Conservation (phyloP, 164 flowering plant genomes). For the Vitis cinerea region DNA sequence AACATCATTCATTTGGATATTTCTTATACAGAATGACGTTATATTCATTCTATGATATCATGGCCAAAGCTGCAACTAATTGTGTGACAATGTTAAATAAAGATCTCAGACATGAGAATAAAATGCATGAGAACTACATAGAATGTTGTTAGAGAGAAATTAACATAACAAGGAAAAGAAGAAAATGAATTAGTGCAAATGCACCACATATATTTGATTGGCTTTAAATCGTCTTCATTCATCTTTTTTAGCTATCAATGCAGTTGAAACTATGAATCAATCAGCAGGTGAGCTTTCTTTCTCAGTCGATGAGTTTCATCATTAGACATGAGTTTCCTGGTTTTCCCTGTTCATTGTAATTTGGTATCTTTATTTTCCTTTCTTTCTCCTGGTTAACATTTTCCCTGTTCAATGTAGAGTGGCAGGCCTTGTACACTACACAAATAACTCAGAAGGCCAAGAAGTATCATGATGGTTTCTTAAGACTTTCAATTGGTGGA, state of each 20-base stretch:
- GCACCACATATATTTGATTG: neutral
- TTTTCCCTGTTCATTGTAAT: neutral
- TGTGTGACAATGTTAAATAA: neutral
- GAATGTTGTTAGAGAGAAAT: too few relatives aligned
- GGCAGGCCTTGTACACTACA: conserved; percentile 73
- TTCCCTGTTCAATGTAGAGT: conserved; percentile 36
- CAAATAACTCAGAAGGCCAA: conserved; percentile 74
- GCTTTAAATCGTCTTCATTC: neutral
- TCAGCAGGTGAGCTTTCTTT: neutral
- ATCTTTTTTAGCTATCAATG: neutral
- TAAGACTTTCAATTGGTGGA: conserved; percentile 41
- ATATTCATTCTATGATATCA: too few relatives aligned
- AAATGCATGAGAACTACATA: neutral
- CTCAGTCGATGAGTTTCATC: neutral
- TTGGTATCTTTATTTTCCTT: neutral
- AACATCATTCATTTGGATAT: too few relatives aligned
- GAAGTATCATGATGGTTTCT: conserved; percentile 77
- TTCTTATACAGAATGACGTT: too few relatives aligned
- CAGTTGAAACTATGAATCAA: neutral
- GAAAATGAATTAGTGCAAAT: too few relatives aligned
- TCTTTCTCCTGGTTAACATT: neutral
- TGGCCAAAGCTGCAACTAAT: too few relatives aligned
- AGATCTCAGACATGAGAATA: neutral
- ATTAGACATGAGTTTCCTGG: neutral
- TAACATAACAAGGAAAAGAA: too few relatives aligned